Evolutionary conservation across 768 basidiomycete species (phyloP), one percentile per base, ranked within the genome.

Genomic region (Tylopilus plumbeoviolaceoides): DNA sequence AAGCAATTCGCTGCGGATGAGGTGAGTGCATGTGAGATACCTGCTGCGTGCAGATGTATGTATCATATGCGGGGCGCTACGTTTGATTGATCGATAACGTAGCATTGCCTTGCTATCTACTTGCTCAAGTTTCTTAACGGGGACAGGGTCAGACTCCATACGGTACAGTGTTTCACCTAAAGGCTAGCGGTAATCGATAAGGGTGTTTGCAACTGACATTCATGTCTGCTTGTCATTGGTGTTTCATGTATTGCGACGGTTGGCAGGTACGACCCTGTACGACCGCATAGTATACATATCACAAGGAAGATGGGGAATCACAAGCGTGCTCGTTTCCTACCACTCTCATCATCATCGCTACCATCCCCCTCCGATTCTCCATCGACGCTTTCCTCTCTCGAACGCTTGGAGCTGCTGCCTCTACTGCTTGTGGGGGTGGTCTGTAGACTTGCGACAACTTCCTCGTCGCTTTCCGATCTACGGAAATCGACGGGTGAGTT

Each of bases 1-100:
- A 80, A 89, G 48, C 76, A 91, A 6, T 81, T 81, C 48, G 85
- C 89, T 45, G 88, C 88, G 33, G 74, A 79, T 57, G 76, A 84
- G 59, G 84, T 91, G 6, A 83, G 82, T 44, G 90, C 82, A 9
- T 94, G 95, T 62, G 84, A 92, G 46, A 85, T 89, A n/a, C 63
- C n/a, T 84, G 33, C 75, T 91, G 17, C 79, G 90, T 93, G 14
- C 38, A 38, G 25, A 12, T 30, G 33, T 55, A 38, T 33, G 31
- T 50, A 28, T 43, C 47, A 18, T 38, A 31, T 48, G 49, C 44
- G 4, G 10, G 39, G 44, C 17, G 20, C 41, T 5, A n/a, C 46
- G n/a, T 48, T 50, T 18, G 38, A 47, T 48, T 15, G 23, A 23
- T 23, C 23, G 23, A 23, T 23, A 23, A 23, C 23, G 23, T 23